Conservation (phyloP, 2,329 filamentous ascomycete species). For the Didymellaceae sp. region DNA sequence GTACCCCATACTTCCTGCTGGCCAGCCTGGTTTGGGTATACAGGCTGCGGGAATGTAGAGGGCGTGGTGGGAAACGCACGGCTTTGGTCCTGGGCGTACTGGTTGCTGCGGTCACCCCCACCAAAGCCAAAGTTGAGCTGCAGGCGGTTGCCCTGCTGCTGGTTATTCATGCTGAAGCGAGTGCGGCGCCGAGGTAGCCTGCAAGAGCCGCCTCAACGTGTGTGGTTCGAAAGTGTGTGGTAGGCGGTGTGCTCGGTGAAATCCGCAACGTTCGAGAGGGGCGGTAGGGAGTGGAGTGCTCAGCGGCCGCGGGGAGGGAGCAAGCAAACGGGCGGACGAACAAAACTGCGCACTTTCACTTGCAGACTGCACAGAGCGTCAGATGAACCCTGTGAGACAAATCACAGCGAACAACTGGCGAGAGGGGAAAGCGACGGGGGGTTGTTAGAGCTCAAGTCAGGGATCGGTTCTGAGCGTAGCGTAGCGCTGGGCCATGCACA, state of each 20-base stretch:
- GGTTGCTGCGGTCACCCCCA: constrained; percentile 45
- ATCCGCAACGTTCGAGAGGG: constrained; percentile 27
- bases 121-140: constrained; percentile 61
- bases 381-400: constrained; percentile 18
- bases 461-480: constrained; percentile 23
- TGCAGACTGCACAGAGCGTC: constrained; percentile 23
- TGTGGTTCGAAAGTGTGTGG: constrained; percentile 10
- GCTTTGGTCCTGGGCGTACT: constrained; percentile 53
- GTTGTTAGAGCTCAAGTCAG: constrained; percentile 36
- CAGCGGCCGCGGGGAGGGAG: constrained; percentile 20
- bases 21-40: constrained; percentile 67
- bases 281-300: constrained; percentile 12
- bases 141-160: constrained; percentile 54
- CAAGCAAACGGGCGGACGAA: constrained; percentile 15
- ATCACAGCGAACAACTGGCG: constrained; percentile 22
- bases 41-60: constrained; percentile 94
- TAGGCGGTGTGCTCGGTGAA: constrained; percentile 17
- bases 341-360: constrained; percentile 21
- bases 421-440: constrained; percentile 26
- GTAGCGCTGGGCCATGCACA: constrained; percentile 15
- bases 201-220: constrained; percentile 9
- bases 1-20: constrained; percentile 67
- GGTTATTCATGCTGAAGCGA: constrained; percentile 43
- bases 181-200: constrained; percentile 16
- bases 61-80: constrained; percentile 72